Percentiles rank a stretch among this genome's conserved stretches.
These are phyloP conservation scores for Bacidia gigantensis DNA, from an alignment of 495 filamentous ascomycete genomes.

Conservation along the genomic window DNA sequence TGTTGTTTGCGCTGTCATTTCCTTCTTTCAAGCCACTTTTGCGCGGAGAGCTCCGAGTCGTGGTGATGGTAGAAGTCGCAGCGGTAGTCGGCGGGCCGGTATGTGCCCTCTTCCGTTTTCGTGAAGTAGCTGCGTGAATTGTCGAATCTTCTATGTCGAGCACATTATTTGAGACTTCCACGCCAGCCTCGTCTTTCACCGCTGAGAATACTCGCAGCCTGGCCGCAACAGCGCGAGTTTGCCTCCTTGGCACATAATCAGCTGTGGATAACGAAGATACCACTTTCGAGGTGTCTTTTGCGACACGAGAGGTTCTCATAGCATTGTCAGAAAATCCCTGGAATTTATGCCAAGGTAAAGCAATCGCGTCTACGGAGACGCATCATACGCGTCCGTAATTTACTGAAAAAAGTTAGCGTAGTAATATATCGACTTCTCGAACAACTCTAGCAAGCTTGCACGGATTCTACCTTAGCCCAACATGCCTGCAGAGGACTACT, in stretches of 20 bases:
- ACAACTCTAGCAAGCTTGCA: background rate
- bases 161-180: constrained; percentile 18
- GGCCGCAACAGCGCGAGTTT: constrained; percentile 26
- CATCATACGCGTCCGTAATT: background rate
- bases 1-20: constrained; percentile 20
- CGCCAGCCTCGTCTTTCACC: constrained; percentile 22
- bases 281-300: constrained; percentile 42
- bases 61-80: constrained; percentile 15
- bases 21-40: constrained; percentile 12
- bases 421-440: background rate
- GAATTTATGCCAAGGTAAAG: no score
- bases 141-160: constrained; percentile 55
- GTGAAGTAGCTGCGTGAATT: constrained; percentile 23
- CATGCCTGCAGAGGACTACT: constrained; percentile 58
- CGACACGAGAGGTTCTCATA: constrained; percentile 54
- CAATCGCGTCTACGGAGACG: background rate
- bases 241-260: constrained; percentile 22
- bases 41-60: constrained; percentile 14
- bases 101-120: constrained; percentile 38
- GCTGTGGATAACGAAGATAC: constrained; percentile 32
- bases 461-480: background rate
- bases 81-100: constrained; percentile 15
- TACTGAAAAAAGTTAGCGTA: background rate
- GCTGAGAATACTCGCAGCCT: constrained; percentile 12
- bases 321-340: no score